Conservation (phyloP, 352 stramenopile species). For the Lagenidium sp. region DNA sequence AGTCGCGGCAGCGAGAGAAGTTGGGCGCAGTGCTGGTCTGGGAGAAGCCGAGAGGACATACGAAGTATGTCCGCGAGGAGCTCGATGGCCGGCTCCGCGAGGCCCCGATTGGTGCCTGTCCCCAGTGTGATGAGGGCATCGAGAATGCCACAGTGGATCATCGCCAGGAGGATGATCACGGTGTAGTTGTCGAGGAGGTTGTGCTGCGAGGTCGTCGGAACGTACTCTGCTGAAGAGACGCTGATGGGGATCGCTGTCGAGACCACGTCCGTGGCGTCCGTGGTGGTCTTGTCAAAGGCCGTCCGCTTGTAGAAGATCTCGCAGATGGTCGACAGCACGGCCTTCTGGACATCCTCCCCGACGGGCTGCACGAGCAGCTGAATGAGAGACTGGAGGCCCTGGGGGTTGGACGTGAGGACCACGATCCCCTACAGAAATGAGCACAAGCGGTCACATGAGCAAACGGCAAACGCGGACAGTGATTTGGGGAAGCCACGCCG, state of each 20-base stretch:
- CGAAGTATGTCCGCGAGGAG: slow-evolving; percentile 75
- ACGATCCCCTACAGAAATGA: slow-evolving; percentile 48
- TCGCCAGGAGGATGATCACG: slow-evolving; percentile 73
- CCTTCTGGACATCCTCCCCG: slow-evolving; percentile 84
- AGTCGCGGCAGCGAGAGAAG: slow-evolving; percentile 69
- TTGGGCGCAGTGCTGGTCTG: slow-evolving; percentile 76
- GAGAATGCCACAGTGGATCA: slow-evolving; percentile 81
- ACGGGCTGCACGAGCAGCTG: slow-evolving; percentile 83
- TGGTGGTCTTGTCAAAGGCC: slow-evolving; percentile 56
- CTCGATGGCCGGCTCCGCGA: slow-evolving; percentile 81
- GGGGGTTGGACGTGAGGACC: slow-evolving; percentile 79
- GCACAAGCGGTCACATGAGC: neutral
- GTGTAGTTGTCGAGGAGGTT: slow-evolving; percentile 88
- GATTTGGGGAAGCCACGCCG: too few relatives aligned
- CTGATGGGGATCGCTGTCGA: slow-evolving; percentile 55
- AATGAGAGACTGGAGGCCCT: slow-evolving; percentile 79
- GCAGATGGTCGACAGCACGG: slow-evolving; percentile 81
- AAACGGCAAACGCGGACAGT: neutral
- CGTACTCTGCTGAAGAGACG: slow-evolving; percentile 53
- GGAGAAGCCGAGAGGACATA: slow-evolving; percentile 75
- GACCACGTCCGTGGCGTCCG: slow-evolving; percentile 21
- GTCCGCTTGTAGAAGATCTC: slow-evolving; percentile 87
- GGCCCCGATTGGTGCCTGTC: slow-evolving; percentile 52
- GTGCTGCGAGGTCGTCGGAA: slow-evolving; percentile 51
- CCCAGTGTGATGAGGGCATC: slow-evolving; percentile 79